These are phyloP conservation scores for Rhizophora mangle DNA, from an alignment of 345 rosid genomes.

Conservation along the genomic window DNA sequence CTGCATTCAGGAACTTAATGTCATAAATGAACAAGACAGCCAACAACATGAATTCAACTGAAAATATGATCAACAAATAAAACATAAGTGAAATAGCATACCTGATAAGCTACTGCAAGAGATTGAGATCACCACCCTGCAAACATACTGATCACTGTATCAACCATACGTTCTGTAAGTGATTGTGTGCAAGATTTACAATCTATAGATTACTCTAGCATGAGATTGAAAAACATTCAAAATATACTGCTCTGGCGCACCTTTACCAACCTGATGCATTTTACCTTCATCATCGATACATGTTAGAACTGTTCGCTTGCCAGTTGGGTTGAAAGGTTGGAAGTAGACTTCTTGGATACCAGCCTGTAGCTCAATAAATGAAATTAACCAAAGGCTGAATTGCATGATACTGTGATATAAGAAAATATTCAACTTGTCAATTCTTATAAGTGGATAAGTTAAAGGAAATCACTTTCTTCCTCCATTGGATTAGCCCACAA, in stretches of 20 bases:
- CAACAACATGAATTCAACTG: not conserved
- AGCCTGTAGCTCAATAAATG: conserved; percentile 35
- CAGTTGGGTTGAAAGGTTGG: conserved; percentile 64
- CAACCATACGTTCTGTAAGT: conserved; percentile 57
- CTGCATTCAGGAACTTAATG: conserved; percentile 68
- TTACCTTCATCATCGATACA: conserved; percentile 45
- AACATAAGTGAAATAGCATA: conserved; percentile 1
- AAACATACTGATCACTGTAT: conserved; percentile 51
- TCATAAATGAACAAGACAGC: conserved; percentile 5
- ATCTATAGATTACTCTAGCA: conserved; percentile 32
- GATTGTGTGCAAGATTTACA: conserved; percentile 48
- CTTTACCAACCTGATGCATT: conserved; percentile 67
- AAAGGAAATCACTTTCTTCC: conserved; percentile 25
- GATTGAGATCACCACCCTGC: conserved; percentile 62
- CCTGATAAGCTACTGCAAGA: conserved; percentile 67
- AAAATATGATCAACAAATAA: conserved; percentile 1
- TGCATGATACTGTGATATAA: not conserved
- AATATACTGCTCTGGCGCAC: conserved; percentile 61
- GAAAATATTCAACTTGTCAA: not conserved
- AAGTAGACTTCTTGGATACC: conserved; percentile 65
- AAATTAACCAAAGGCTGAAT: not conserved
- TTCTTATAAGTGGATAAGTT: not conserved
- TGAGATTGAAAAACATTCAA: conserved; percentile 1
- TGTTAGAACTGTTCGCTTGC: conserved; percentile 60
- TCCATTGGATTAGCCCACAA: conserved; percentile 60